A percentile compares a stretch with the other conserved stretches of the same genome.
Evolutionary conservation across 345 rosid species (phyloP).

Genomic region (Salix caprea): DNA sequence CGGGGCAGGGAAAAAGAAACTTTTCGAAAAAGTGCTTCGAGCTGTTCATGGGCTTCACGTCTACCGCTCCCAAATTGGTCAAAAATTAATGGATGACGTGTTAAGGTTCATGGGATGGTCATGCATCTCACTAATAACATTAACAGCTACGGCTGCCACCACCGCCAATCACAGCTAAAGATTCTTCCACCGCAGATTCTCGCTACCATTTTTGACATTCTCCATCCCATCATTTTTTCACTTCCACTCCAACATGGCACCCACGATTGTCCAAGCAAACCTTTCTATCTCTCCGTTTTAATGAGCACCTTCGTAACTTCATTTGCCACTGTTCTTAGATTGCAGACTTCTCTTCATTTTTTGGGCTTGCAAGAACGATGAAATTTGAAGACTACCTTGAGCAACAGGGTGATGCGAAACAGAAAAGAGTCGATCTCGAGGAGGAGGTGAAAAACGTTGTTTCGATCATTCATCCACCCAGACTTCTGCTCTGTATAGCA

Average conservation of each 20-base stretch:
- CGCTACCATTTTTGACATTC: conserved; percentile 1
- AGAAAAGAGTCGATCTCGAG: conserved; percentile 41
- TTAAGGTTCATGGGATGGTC: conserved; percentile 39
- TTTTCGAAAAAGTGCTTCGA: not conserved
- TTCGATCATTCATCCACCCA: no score
- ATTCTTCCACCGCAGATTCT: conserved; percentile 27
- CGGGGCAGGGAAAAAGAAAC: no score
- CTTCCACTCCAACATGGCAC: conserved; percentile 11
- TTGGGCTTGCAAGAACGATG: conserved; percentile 29
- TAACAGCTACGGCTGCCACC: conserved; percentile 7
- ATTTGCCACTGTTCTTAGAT: not conserved
- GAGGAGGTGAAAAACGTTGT: conserved; percentile 38
- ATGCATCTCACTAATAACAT: conserved; percentile 27
- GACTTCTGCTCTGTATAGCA: no score
- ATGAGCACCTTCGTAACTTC: not conserved
- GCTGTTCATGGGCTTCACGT: conserved; percentile 67
- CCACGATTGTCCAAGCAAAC: conserved; percentile 34
- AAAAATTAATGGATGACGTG: not conserved
- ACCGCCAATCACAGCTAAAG: conserved; percentile 12
- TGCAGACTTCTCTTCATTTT: not conserved
- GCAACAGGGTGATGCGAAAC: conserved; percentile 43
- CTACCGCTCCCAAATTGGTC: conserved; percentile 9
- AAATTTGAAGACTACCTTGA: conserved; percentile 73
- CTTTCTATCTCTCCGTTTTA: not conserved
- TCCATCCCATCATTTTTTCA: not conserved